Percentiles rank a stretch among this genome's conserved stretches.
Evolutionary conservation across 768 basidiomycete species (phyloP).

Genomic region (Amanita phalloides): DNA sequence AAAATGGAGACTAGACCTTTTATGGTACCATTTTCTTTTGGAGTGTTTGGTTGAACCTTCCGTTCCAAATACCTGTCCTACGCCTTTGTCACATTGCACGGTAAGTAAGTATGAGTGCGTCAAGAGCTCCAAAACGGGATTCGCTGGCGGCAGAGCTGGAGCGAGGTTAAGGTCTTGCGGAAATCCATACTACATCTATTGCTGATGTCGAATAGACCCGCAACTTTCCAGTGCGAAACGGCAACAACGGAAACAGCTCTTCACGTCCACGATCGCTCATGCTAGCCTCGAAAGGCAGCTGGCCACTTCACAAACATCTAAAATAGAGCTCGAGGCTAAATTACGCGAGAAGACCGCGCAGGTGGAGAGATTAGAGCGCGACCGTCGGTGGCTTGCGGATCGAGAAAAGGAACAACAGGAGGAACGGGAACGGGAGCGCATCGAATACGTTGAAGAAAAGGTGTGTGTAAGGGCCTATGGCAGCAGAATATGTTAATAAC

Average conservation of each 20-base stretch:
- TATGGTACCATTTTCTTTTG: background rate
- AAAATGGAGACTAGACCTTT: background rate
- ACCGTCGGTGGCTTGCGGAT: constrained; percentile 59
- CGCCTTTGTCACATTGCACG: background rate
- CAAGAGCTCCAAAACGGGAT: constrained; percentile 44
- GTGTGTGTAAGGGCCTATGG: constrained; percentile 22
- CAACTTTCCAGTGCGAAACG: constrained; percentile 58
- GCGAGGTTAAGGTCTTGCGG: constrained; percentile 27
- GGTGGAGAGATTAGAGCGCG: constrained; percentile 59
- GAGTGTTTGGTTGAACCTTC: background rate
- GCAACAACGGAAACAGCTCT: constrained; percentile 52
- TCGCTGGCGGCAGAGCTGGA: constrained; percentile 60
- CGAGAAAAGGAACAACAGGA: constrained; percentile 58
- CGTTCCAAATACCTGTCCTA: background rate
- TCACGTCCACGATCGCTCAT: constrained; percentile 50
- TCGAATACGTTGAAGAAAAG: constrained; percentile 45
- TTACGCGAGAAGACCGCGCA: constrained; percentile 52
- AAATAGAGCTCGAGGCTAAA: constrained; percentile 56
- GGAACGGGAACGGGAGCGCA: constrained; percentile 50
- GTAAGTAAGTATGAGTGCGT: background rate
- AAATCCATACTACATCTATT: background rate
- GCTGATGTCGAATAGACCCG: constrained; percentile 35
- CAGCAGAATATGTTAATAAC: background rate
- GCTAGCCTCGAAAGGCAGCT: constrained; percentile 63
- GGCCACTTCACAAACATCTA: constrained; percentile 45